Conservation (phyloP, 2,329 filamentous ascomycete genomes). For the Fusarium camptoceras region DNA sequence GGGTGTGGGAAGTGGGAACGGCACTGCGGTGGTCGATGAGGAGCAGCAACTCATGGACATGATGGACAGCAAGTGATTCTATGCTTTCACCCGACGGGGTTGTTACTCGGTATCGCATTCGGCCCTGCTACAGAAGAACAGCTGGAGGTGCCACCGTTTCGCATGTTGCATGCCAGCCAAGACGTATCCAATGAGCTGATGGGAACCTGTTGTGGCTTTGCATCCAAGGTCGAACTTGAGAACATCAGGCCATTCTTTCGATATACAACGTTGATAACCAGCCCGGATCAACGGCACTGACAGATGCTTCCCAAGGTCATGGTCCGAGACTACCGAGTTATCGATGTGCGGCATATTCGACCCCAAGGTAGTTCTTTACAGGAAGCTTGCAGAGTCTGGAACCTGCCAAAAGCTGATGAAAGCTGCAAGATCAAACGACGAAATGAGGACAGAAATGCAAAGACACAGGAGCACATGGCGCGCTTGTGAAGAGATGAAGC, state of each 20-base stretch:
- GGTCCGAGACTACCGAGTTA: conserved; percentile 9
- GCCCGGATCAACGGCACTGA: conserved; percentile 11
- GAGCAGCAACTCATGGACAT: conserved; percentile 59
- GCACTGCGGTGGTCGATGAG: conserved; percentile 50
- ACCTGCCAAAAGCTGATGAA: conserved; percentile 13
- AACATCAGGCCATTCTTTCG: conserved; percentile 41
- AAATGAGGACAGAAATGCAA: conserved; percentile 6
- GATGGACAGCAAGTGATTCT: conserved; percentile 49
- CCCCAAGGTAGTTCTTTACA: conserved; percentile 1
- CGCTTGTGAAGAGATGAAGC: conserved; percentile 6
- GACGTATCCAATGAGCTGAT: conserved; percentile 29
- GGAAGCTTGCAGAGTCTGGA: conserved; percentile 23
- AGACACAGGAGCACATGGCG: conserved; percentile 6
- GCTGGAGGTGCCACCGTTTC: conserved; percentile 13
- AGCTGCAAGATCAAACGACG: conserved; percentile 7
- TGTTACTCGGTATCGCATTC: conserved; percentile 16
- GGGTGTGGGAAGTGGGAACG: conserved; percentile 52
- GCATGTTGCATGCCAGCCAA: conserved; percentile 32
- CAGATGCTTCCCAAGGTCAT: conserved; percentile 3
- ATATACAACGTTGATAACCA: conserved; percentile 7
- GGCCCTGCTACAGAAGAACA: conserved; percentile 12
- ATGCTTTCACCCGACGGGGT: conserved; percentile 2
- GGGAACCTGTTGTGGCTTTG: conserved; percentile 8
- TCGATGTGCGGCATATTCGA: conserved; percentile 6
- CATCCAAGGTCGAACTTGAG: conserved; percentile 9